Evolutionary conservation across 345 rosid species (phyloP), one percentile per base, ranked within the genome.

Genomic region (Gossypium thurberi): DNA sequence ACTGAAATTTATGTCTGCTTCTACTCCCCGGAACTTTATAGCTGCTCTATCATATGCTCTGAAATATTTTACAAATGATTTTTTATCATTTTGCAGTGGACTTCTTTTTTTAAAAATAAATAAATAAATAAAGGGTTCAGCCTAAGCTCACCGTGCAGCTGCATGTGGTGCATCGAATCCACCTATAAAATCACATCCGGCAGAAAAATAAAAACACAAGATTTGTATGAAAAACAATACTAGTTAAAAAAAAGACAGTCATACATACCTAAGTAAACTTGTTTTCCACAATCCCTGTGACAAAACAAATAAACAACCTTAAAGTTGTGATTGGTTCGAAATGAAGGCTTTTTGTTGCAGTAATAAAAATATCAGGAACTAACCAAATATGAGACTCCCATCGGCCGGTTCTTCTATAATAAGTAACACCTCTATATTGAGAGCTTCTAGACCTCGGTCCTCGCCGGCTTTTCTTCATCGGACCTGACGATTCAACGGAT

Each of bases 341-440:
- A 2, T 5, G 18, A 69, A 59, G 23, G 6, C 7, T 12, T 62
- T 55, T 28, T 58, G 23, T 56, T 25, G 51, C 12, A 7, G 25
- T 42, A 42, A 28, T 11, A 10, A 44, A 42, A 26, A 8, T 51
- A 6, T 0, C 4, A 18, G 51, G 8, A 40, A 79, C 83, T 14
- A 56, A 92, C 99, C 99, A 95, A 71, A 95, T 95, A 83, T 95
- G 99, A 67, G 99, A 95, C 78, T 95, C 99, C 99, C 99, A 95
- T 72, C 99, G 84, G 69, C 99, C 99, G 23, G 99, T 95, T 73
- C 99, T 85, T 81, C 99, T 86, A 80, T 95, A 95, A 75, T 87
- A 95, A 53, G 99, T 95, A 62, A 95, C 99, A 9, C 99, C 99
- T 56, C 99, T 84, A 72, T 92, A 95, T 76, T 95, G 98, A 12